A percentile compares a stretch with the other conserved stretches of the same genome.
phyloP scores from a whole-genome alignment of 768 basidiomycete genomes.

The Rubroboletus satanas region DNA sequence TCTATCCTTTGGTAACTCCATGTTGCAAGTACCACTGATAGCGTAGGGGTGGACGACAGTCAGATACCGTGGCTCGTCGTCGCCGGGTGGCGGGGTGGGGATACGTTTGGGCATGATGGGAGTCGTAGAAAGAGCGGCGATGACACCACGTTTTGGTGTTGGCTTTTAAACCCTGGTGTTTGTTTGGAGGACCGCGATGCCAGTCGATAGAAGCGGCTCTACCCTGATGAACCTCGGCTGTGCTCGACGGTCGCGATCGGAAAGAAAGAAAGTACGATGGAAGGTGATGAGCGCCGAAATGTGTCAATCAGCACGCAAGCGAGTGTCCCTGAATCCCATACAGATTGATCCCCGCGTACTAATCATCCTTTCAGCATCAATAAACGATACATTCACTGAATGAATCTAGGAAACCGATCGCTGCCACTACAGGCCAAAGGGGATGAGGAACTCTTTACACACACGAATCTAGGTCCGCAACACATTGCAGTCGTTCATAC shows the following conservation, averaged over 20 bases:
- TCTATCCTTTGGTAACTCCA: slow-evolving; percentile 38
- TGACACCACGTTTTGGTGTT: not conserved
- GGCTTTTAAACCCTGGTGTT: not conserved
- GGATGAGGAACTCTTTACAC: not conserved
- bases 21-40: slow-evolving; percentile 34
- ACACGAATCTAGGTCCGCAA: not conserved
- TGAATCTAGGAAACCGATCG: not conserved
- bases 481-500: not conserved
- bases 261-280: not conserved
- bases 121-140: not conserved
- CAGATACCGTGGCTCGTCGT: slow-evolving; percentile 44
- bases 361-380: not conserved
- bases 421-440: not conserved
- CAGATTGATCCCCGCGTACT: not conserved
- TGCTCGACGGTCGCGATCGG: not conserved
- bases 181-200: slow-evolving; percentile 1
- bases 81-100: slow-evolving; percentile 39
- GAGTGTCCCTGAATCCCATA: not conserved
- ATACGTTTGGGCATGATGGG: slow-evolving; percentile 40
- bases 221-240: not conserved
- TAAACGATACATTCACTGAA: not conserved
- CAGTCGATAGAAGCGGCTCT: not conserved
- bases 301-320: not conserved
- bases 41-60: slow-evolving; percentile 46
- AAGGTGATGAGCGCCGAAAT: not conserved